phyloP scores from a whole-genome alignment of 2,329 filamentous ascomycete genomes.

The Massarina eburnea region DNA sequence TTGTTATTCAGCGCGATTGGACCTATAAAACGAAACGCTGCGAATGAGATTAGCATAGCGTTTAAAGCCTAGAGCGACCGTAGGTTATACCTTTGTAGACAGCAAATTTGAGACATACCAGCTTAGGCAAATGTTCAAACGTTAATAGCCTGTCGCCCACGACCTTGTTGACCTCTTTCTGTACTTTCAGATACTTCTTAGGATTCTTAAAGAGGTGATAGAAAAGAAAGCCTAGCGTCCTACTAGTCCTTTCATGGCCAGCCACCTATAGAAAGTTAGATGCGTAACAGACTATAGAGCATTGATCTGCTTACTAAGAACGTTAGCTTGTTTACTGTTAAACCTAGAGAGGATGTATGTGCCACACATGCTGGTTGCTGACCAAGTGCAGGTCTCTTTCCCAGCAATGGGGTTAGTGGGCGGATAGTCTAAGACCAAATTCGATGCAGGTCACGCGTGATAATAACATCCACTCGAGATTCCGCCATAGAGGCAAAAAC shows the following conservation, averaged over 20 bases:
- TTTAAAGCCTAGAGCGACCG: constrained; percentile 49
- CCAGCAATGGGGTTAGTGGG: no score
- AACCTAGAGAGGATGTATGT: no score
- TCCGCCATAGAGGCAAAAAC: no score
- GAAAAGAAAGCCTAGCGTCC: constrained; percentile 40
- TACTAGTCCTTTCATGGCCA: constrained; percentile 26
- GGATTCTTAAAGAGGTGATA: constrained; percentile 55
- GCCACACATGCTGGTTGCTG: no score
- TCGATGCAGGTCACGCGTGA: no score
- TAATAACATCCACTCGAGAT: no score
- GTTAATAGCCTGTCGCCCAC: constrained; percentile 47
- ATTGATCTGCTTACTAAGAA: constrained; percentile 52
- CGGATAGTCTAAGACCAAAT: no score
- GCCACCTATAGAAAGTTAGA: constrained; percentile 37
- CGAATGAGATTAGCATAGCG: constrained; percentile 48
- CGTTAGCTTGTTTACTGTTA: constrained; percentile 75
- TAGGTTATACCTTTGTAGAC: constrained; percentile 55
- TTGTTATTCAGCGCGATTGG: constrained; percentile 11
- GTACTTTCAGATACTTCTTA: constrained; percentile 46
- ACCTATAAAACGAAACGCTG: constrained; percentile 59
- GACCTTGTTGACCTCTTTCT: constrained; percentile 55
- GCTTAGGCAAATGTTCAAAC: constrained; percentile 56
- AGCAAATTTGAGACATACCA: constrained; percentile 67
- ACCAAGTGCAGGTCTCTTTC: no score
- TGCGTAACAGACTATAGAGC: no score